Conservation (phyloP, 1,284 basidiomycete genomes). For the Schizopora paradoxa region DNA sequence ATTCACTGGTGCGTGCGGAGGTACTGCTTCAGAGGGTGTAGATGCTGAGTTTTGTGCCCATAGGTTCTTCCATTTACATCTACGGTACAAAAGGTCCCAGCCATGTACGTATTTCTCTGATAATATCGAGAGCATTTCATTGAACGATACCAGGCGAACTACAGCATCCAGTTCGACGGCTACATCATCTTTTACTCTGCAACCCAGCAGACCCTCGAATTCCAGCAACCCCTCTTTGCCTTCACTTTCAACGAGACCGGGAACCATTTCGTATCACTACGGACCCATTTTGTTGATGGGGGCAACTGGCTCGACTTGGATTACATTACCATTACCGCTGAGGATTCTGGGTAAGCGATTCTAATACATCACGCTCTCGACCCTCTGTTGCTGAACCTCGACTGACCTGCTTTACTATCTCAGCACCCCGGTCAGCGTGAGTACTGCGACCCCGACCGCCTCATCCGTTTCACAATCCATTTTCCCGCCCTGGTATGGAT, state of each 20-base stretch:
- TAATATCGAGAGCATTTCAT: not conserved
- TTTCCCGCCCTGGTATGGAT: conserved; percentile 10
- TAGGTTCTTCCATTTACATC: conserved; percentile 23
- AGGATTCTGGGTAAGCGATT: conserved; percentile 6
- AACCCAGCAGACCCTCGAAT: conserved; percentile 18
- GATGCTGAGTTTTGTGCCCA: conserved; percentile 1
- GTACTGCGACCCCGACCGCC: conserved; percentile 1
- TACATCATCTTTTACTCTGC: conserved; percentile 21
- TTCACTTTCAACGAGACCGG: conserved; percentile 18
- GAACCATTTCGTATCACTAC: conserved; percentile 22
- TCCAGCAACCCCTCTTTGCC: conserved; percentile 25
- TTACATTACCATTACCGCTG: conserved; percentile 24
- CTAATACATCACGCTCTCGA: not conserved
- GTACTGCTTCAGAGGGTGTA: not conserved
- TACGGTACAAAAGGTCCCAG: conserved; percentile 28
- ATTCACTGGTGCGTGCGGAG: conserved; percentile 17
- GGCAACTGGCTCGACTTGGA: conserved; percentile 28
- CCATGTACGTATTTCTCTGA: conserved; percentile 23
- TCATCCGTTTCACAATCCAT: conserved; percentile 10
- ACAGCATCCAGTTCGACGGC: conserved; percentile 25
- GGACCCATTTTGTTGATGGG: conserved; percentile 16
- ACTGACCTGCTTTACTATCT: conserved; percentile 1
- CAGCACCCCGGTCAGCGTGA: not conserved
- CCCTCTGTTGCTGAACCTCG: not conserved
- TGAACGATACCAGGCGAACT: conserved; percentile 21